phyloP scores from a whole-genome alignment of 805 yeast genomes.

The Ogataea philodendri region DNA sequence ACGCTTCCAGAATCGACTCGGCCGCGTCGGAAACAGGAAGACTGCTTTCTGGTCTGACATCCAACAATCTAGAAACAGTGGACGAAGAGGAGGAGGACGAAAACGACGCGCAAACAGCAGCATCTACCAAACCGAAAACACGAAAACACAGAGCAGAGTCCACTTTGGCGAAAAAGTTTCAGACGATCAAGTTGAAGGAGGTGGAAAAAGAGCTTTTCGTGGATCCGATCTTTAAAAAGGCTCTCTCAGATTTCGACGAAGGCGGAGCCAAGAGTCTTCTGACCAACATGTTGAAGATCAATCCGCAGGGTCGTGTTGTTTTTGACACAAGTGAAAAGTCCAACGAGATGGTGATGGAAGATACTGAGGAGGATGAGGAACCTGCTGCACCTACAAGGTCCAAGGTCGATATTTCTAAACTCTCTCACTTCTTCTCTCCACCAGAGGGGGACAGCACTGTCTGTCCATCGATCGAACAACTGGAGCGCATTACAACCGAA shows the following conservation, averaged over 20 bases:
- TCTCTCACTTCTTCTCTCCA: slow-evolving; percentile 19
- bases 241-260: slow-evolving; percentile 57
- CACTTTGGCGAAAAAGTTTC: slow-evolving; percentile 42
- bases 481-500: slow-evolving; percentile 38
- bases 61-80: slow-evolving; percentile 27
- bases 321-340: slow-evolving; percentile 43
- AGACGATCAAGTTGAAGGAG: slow-evolving; percentile 41
- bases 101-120: slow-evolving; percentile 21
- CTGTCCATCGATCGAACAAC: slow-evolving; percentile 69
- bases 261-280: slow-evolving; percentile 59
- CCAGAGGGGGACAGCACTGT: slow-evolving; percentile 39
- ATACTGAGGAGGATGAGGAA: slow-evolving; percentile 10
- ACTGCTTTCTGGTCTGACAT: slow-evolving; percentile 50
- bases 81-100: slow-evolving; percentile 27
- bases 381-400: neutral
- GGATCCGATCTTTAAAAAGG: slow-evolving; percentile 57
- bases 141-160: slow-evolving; percentile 18
- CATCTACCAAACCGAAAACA: slow-evolving; percentile 18
- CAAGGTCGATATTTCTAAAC: slow-evolving; percentile 11
- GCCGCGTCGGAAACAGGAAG: slow-evolving; percentile 89
- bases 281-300: slow-evolving; percentile 48
- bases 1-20: slow-evolving; percentile 86
- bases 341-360: slow-evolving; percentile 14
- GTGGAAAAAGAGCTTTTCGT: slow-evolving; percentile 49
- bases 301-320: slow-evolving; percentile 45